A percentile compares a stretch with the other conserved stretches of the same genome.
These are phyloP conservation scores for Pholiota adiposa DNA, from an alignment of 1,284 basidiomycete genomes.

Conservation along the genomic window DNA sequence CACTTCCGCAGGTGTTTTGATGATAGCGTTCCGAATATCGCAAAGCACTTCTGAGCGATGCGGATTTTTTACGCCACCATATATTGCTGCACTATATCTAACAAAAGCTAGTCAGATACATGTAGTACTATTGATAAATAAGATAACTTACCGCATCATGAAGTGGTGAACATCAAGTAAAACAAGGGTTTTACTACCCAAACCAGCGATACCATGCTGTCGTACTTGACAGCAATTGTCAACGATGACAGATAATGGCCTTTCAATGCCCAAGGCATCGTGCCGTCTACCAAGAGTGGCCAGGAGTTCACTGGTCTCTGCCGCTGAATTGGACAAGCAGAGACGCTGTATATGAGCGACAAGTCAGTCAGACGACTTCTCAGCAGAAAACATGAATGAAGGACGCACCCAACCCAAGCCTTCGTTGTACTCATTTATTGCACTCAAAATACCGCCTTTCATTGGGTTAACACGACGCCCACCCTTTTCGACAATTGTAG, in stretches of 20 bases:
- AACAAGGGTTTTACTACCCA: not conserved
- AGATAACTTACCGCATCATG: slow-evolving; percentile 9
- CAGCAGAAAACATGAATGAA: not conserved
- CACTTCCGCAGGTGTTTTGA: not conserved
- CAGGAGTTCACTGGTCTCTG: too few relatives aligned
- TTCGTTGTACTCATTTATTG: slow-evolving; percentile 13
- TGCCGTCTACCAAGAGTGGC: not conserved
- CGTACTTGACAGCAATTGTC: slow-evolving; percentile 20
- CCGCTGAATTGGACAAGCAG: slow-evolving; percentile 7
- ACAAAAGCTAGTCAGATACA: too few relatives aligned
- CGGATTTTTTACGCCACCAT: not conserved
- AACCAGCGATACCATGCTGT: not conserved
- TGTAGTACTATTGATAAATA: too few relatives aligned
- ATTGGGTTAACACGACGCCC: slow-evolving; percentile 1
- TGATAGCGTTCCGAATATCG: slow-evolving; percentile 8
- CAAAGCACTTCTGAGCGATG: slow-evolving; percentile 4
- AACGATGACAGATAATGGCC: not conserved
- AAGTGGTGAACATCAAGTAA: slow-evolving; percentile 14
- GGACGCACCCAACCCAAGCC: slow-evolving; percentile 11
- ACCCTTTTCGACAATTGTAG: slow-evolving; percentile 4
- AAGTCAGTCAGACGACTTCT: too few relatives aligned
- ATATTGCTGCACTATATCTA: slow-evolving; percentile 6
- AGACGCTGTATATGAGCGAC: too few relatives aligned
- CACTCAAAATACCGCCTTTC: slow-evolving; percentile 13
- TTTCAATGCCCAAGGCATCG: not conserved